These are phyloP conservation scores for Rhodotorula sp. DNA, from an alignment of 1,284 basidiomycete species.

Conservation along the genomic window DNA sequence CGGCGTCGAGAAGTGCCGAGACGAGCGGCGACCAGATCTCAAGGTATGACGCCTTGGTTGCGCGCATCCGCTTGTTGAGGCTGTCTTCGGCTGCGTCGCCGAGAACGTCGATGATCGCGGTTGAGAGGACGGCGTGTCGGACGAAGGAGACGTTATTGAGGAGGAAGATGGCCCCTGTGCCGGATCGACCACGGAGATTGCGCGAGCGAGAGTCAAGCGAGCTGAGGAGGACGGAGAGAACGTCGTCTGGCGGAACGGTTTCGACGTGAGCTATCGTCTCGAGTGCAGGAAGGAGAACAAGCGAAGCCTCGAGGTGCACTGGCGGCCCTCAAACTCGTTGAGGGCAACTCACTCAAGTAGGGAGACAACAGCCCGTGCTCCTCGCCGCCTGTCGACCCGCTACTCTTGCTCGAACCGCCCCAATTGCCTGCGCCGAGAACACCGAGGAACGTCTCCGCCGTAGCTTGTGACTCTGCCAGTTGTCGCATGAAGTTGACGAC, in stretches of 20 bases:
- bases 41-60: conserved; percentile 44
- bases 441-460: conserved; percentile 43
- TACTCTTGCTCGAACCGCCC: conserved; percentile 29
- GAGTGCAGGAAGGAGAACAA: background rate
- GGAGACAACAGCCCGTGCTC: conserved; percentile 21
- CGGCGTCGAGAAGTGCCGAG: conserved; percentile 46
- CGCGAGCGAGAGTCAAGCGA: conserved; percentile 41
- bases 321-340: background rate
- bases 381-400: conserved; percentile 15
- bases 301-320: background rate
- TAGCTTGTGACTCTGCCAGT: conserved; percentile 44
- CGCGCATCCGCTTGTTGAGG: conserved; percentile 45
- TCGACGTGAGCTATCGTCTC: background rate
- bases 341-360: conserved; percentile 32
- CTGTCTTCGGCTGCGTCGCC: conserved; percentile 44
- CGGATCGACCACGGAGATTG: conserved; percentile 27
- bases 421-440: conserved; percentile 47
- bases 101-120: conserved; percentile 40
- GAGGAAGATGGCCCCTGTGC: conserved; percentile 44
- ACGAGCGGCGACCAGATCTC: conserved; percentile 47
- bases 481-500: conserved; percentile 46
- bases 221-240: conserved; percentile 38
- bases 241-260: conserved; percentile 29
- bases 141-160: conserved; percentile 47
- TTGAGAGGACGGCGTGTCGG: conserved; percentile 43